phyloP scores from a whole-genome alignment of 2,329 filamentous ascomycete species.

The Huntiella abstrusa region DNA sequence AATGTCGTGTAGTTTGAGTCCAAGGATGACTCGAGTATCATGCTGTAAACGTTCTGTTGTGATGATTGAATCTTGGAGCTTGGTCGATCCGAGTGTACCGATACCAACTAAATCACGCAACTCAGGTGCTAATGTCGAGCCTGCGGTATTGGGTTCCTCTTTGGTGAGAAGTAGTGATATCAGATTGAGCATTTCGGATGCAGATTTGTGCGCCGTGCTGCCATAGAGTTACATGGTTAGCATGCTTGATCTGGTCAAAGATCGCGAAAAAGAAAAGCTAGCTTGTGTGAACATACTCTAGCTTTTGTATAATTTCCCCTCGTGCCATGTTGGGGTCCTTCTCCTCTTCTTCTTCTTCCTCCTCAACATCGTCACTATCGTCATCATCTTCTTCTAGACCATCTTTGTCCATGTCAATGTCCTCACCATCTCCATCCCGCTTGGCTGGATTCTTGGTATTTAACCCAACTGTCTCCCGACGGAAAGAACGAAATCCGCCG shows the following conservation, averaged over 20 bases:
- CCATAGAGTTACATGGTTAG: slow-evolving; percentile 10
- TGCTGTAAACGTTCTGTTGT: slow-evolving; percentile 36
- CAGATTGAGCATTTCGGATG: slow-evolving; percentile 59
- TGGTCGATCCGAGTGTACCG: slow-evolving; percentile 53
- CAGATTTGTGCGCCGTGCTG: slow-evolving; percentile 35
- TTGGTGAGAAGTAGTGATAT: slow-evolving; percentile 72
- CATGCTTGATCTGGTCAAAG: neutral
- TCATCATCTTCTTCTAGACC: slow-evolving; percentile 22
- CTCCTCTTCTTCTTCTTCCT: slow-evolving; percentile 22
- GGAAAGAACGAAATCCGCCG: slow-evolving; percentile 65
- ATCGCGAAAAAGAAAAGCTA: neutral
- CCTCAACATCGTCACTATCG: slow-evolving; percentile 16
- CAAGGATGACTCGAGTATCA: slow-evolving; percentile 38
- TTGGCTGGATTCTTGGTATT: neutral
- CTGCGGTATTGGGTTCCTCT: slow-evolving; percentile 51
- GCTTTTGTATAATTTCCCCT: slow-evolving; percentile 36
- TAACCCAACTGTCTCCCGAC: slow-evolving; percentile 31
- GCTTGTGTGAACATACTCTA: slow-evolving; percentile 28
- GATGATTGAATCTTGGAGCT: slow-evolving; percentile 40
- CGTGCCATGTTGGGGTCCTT: slow-evolving; percentile 30
- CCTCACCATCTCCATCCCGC: slow-evolving; percentile 20
- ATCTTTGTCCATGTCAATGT: slow-evolving; percentile 26
- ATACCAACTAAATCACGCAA: slow-evolving; percentile 54
- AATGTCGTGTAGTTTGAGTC: slow-evolving; percentile 64
- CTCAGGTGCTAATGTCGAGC: slow-evolving; percentile 48